Conservation (phyloP, 2,329 filamentous ascomycete species). For the Ambrosiella beaveri region DNA sequence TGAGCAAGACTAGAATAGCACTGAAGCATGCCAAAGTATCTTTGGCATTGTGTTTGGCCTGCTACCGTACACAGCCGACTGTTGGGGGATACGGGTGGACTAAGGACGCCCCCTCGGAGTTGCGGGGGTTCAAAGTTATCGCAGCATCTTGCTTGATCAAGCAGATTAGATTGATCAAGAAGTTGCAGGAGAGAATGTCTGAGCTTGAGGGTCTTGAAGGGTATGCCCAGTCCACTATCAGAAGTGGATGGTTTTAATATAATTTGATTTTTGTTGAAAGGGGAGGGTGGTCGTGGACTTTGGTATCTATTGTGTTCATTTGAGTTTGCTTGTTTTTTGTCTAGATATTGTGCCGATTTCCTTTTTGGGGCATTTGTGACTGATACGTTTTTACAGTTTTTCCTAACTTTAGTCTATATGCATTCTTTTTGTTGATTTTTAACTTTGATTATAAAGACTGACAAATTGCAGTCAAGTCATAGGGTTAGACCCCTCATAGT, state of each 20-base stretch:
- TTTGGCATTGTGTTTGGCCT: conserved; percentile 14
- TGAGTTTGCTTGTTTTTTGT: no score
- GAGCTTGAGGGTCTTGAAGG: not conserved
- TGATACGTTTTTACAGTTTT: no score
- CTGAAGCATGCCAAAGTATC: not conserved
- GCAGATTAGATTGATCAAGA: not conserved
- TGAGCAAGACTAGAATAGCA: not conserved
- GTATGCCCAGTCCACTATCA: not conserved
- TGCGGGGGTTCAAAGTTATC: conserved; percentile 23
- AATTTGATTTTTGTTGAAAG: not conserved
- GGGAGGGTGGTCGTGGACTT: not conserved
- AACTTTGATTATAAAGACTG: no score
- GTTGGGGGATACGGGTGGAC: conserved; percentile 16
- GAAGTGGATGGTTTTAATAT: not conserved
- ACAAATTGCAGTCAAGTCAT: no score
- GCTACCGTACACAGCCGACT: conserved; percentile 17
- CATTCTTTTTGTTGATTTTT: no score
- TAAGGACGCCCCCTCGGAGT: conserved; percentile 12
- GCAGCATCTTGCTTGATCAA: conserved; percentile 11
- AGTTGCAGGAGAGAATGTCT: not conserved
- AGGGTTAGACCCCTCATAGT: no score
- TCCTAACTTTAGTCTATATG: no score
- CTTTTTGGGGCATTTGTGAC: no score
- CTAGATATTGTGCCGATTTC: no score
- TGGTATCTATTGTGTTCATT: not conserved